Base-by-base conservation (phyloP, 2,329 filamentous ascomycete species). In the Blastomyces percursus region DNA sequence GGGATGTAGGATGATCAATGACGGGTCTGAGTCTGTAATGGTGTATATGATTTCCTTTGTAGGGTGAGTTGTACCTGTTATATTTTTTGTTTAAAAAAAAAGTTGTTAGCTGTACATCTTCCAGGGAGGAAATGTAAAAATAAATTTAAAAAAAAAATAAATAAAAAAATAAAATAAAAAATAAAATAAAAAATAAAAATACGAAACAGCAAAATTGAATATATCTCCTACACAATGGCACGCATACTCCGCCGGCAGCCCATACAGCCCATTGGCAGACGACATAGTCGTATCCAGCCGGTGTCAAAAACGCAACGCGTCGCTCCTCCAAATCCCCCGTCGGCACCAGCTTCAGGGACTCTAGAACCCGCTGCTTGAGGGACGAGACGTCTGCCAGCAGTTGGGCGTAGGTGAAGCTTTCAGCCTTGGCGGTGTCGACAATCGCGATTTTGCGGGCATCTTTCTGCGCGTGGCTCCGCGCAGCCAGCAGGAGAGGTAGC, bases 231-330 rank as follows among this genome's bases (percentile, higher is more conserved):
- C 76, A 78, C 14, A 78, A 69, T 24, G 76, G 76, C 24, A 78
- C 76, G 40, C 71, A 73, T 21, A 78, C 71, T n/a, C 75, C 76
- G 19, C 76, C 76, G 4, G 75, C 73, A 12, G 75, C 76, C 76
- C 76, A 78, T 60, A 77, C 66, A 8, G 76, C 76, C 76, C 76
- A 78, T 68, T 76, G 75, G 32, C 71, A 74, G 11, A 72, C 74
- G 8, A 76, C 74, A 66, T 77, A 77, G 61, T 77, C 75, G 62
- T 77, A 77, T 50, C 75, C 75, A 64, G 75, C 74, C 1, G 75
- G 75, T 11, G 70, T 68, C 16, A 77, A 69, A 63, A 76, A 77
- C 5, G 75, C 72, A 61, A 77, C 70, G 61, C 75, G 71, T 35
- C 71, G 68, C 64, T 78, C 75, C 27, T 74, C 71, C 48, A 77